These are phyloP conservation scores for Blastobotrys parvus DNA, from an alignment of 805 yeast species.

Conservation along the genomic window DNA sequence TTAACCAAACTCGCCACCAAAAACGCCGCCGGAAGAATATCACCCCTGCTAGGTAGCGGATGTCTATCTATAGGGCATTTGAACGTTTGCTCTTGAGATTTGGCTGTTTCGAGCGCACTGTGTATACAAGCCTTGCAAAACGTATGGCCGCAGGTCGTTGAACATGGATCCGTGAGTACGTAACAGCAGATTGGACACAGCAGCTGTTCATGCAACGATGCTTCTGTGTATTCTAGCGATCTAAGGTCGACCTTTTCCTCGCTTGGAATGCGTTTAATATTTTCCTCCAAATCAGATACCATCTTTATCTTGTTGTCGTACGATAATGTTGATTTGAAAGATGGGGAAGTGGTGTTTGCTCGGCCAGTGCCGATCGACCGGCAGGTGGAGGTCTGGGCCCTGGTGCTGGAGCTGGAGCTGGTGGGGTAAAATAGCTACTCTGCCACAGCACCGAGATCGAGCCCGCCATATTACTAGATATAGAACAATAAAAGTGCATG, in stretches of 20 bases:
- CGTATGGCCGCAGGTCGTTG: slow-evolving; percentile 62
- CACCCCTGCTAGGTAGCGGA: slow-evolving; percentile 31
- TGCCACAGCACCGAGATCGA: too few relatives aligned
- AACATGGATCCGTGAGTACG: slow-evolving; percentile 52
- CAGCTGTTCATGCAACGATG: slow-evolving; percentile 20
- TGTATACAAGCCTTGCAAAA: slow-evolving; percentile 50
- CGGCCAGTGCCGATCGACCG: too few relatives aligned
- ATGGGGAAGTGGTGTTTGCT: too few relatives aligned
- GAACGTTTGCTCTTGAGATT: slow-evolving; percentile 5
- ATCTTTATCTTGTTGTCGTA: too few relatives aligned
- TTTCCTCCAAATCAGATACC: background rate
- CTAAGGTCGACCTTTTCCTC: slow-evolving; percentile 21
- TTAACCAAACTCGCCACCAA: slow-evolving; percentile 52
- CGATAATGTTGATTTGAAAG: too few relatives aligned
- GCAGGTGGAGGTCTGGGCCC: too few relatives aligned
- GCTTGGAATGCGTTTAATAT: background rate
- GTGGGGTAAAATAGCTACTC: too few relatives aligned
- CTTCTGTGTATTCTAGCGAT: slow-evolving; percentile 20
- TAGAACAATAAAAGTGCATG: too few relatives aligned
- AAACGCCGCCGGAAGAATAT: slow-evolving; percentile 38
- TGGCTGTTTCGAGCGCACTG: slow-evolving; percentile 16
- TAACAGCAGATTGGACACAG: slow-evolving; percentile 60
- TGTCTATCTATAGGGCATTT: slow-evolving; percentile 58
- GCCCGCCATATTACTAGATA: too few relatives aligned
- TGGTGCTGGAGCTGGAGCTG: too few relatives aligned